Conservation (phyloP, 495 filamentous ascomycete species). For the Aspergillus cavernicola region DNA sequence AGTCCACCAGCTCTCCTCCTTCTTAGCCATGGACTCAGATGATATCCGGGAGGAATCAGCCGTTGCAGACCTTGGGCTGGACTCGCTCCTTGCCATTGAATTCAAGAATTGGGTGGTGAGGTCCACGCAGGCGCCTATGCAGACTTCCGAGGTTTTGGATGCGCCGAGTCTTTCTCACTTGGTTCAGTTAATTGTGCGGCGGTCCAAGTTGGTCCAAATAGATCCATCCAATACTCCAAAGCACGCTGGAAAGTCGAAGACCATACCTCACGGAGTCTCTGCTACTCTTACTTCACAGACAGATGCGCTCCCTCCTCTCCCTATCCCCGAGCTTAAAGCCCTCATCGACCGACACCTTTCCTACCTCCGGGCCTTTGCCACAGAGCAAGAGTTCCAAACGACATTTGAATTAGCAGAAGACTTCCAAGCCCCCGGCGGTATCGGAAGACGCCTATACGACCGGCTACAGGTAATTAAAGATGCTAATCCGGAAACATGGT, state of each 20-base stretch:
- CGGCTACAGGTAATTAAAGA: neutral
- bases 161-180: neutral
- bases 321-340: neutral
- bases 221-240: too few species aligned
- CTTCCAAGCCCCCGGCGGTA: slow-evolving; percentile 2
- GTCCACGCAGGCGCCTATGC: neutral
- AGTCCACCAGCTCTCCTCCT: neutral
- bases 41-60: neutral
- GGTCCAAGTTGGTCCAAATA: neutral
- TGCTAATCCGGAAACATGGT: neutral
- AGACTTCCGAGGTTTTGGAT: neutral
- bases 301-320: neutral
- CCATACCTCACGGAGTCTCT: too few species aligned
- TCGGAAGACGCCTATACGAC: neutral
- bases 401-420: neutral
- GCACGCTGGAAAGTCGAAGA: too few species aligned
- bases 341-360: neutral
- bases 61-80: neutral
- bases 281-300: neutral
- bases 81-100: neutral
- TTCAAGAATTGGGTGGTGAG: slow-evolving; percentile 2
- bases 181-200: neutral
- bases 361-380: slow-evolving; percentile 2
- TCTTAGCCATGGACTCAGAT: neutral
- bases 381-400: neutral